phyloP scores from a whole-genome alignment of 2,329 filamentous ascomycete species.

The Cladosporium sp. region DNA sequence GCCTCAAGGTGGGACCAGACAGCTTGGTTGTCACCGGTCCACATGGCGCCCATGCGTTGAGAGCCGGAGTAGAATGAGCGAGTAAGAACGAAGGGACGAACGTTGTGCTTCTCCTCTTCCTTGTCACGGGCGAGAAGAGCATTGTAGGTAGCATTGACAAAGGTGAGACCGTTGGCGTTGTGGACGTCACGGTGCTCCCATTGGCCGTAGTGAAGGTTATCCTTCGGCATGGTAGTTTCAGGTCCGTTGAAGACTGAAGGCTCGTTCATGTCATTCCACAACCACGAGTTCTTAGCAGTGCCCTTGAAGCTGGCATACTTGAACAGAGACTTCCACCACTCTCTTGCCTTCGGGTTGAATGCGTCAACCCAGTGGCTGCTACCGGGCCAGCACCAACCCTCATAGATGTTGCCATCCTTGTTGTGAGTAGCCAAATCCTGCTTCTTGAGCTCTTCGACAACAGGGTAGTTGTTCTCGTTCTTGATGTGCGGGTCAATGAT shows the following conservation, averaged over 20 bases:
- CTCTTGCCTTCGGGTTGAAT: constrained; percentile 87
- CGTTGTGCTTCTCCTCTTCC: constrained; percentile 61
- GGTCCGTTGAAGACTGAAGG: constrained; percentile 98
- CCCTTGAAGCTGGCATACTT: constrained; percentile 86
- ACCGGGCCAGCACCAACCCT: constrained; percentile 98
- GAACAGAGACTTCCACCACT: constrained; percentile 91
- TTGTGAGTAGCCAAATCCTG: constrained; percentile 83
- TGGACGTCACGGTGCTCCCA: constrained; percentile 98
- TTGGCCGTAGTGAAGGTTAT: constrained; percentile 85
- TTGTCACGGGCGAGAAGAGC: constrained; percentile 82
- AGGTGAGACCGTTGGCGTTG: constrained; percentile 92
- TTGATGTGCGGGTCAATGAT: constrained; percentile 99
- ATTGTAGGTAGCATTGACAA: constrained; percentile 90
- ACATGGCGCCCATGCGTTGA: constrained; percentile 91
- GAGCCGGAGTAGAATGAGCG: constrained; percentile 89
- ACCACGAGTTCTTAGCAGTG: constrained; percentile 79
- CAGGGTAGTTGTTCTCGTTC: constrained; percentile 74
- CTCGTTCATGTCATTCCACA: constrained; percentile 99
- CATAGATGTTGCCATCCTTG: constrained; percentile 85
- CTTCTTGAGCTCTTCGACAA: constrained; percentile 78
- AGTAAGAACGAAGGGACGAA: constrained; percentile 86
- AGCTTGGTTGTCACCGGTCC: constrained; percentile 97
- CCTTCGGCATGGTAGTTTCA: constrained; percentile 98
- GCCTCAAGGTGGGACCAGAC: constrained; percentile 88
- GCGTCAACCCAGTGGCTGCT: constrained; percentile 95